phyloP scores from a whole-genome alignment of 1,284 basidiomycete species.

The Agroathelia rolfsii region DNA sequence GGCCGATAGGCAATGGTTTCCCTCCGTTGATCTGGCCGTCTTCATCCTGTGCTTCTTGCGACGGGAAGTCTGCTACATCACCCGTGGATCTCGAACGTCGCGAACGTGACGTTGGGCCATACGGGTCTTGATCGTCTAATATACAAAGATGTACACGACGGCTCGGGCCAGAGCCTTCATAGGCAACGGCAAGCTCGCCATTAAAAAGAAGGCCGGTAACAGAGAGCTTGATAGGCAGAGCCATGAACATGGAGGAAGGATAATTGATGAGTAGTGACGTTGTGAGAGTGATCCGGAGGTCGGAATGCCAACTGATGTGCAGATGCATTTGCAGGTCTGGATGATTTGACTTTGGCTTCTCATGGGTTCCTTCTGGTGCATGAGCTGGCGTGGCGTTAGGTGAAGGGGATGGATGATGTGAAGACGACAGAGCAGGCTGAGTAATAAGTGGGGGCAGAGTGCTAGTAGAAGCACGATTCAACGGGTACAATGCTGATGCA shows the following conservation, averaged over 20 bases:
- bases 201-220: constrained; percentile 83
- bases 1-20: constrained; percentile 69
- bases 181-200: constrained; percentile 84
- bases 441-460: constrained; percentile 4
- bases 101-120: constrained; percentile 36
- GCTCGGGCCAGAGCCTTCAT: constrained; percentile 78
- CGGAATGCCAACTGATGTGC: constrained; percentile 66
- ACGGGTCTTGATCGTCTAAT: constrained; percentile 77
- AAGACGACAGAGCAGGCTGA: no score
- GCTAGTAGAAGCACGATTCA: constrained; percentile 5
- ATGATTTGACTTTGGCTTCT: no score
- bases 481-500: constrained; percentile 1
- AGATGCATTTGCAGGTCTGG: constrained; percentile 73
- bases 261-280: constrained; percentile 95
- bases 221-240: constrained; percentile 85
- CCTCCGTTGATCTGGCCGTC: constrained; percentile 20
- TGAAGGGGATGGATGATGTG: constrained; percentile 3
- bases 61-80: no score
- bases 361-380: constrained; percentile 11
- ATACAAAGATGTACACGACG: constrained; percentile 81
- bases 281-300: constrained; percentile 75
- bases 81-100: constrained; percentile 15
- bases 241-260: constrained; percentile 91
- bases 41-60: no score
- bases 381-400: constrained; percentile 6